phyloP scores from a whole-genome alignment of 192 early-diverging fungal species.

The Oehlia diaphana region DNA sequence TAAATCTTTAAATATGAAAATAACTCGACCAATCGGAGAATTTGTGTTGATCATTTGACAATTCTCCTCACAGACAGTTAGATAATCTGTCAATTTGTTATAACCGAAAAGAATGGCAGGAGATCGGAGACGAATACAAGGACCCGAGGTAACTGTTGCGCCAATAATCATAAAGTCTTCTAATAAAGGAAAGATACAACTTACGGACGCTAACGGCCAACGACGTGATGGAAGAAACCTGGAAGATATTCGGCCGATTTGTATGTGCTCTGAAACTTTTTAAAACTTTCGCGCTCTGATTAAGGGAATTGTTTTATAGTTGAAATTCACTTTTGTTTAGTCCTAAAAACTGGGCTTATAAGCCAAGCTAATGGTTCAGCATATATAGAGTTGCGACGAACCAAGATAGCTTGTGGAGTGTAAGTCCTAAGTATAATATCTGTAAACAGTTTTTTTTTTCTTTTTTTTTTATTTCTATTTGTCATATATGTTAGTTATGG shows the following conservation, averaged over 20 bases:
- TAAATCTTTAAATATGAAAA: neutral
- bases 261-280: slow-evolving; percentile 35
- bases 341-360: slow-evolving; percentile 70
- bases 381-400: slow-evolving; percentile 67
- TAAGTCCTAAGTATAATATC: slow-evolving; percentile 39
- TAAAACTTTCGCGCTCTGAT: neutral
- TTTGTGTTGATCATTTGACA: neutral
- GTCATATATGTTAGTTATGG: slow-evolving; percentile 56
- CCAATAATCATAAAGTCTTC: slow-evolving; percentile 47
- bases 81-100: neutral
- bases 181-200: slow-evolving; percentile 35
- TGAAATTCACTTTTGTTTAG: slow-evolving; percentile 36
- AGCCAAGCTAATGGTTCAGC: slow-evolving; percentile 76
- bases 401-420: slow-evolving; percentile 80
- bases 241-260: slow-evolving; percentile 57
- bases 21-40: neutral
- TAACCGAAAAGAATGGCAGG: neutral
- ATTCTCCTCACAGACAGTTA: neutral
- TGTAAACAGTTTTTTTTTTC: neutral
- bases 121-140: slow-evolving; percentile 54
- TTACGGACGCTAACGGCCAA: slow-evolving; percentile 31
- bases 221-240: slow-evolving; percentile 49
- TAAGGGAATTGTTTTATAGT: neutral
- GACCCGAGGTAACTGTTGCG: slow-evolving; percentile 51
- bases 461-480: neutral